Base-by-base conservation (phyloP, 2,329 filamentous ascomycete genomes). In the Microdochium nivale region DNA sequence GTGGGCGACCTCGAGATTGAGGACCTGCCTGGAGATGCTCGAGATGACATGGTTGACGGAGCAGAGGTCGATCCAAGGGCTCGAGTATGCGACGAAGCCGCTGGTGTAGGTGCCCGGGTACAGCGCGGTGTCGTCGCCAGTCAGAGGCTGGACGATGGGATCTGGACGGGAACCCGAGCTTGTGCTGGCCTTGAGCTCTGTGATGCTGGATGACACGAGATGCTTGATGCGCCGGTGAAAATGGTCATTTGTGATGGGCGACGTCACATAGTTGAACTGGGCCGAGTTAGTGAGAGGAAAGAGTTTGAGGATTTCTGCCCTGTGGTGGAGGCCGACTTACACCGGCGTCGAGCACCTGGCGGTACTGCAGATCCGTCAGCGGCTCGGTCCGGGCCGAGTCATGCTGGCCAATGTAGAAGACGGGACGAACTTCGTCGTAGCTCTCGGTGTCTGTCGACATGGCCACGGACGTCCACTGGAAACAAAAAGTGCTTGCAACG, bases 1-100 rank as follows among this genome's bases (percentile, higher is more conserved):
- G 70, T 96, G 99, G 48, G 90, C 88, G 48, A 97, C 80, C 66
- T 99, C 94, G 37, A 96, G 78, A 65, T 90, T 90, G 56, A 99
- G 75, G 7, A 95, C 87, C 70, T 96, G 92, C 46, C 88, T 83
- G 33, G 92, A 96, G 53, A 97, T 79, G 65, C 88, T 88, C 8
- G 90, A 84, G 56, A 97, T 84, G 55, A 92, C 69, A 7, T 90
- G 88, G 66, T 96, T 87, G 1, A 83, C 72, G 2, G 91, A 95
- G 60, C 85, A 86, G 13, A 97, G 73, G 64, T 97, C 91, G 58
- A 96, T 92, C 92, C 92, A 97, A 5, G 89, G 81, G 67, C 90
- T 96, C n/a, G 83, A 83, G 53, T 87, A 85, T 14, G 84, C 88
- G 48, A 95, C 79, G 53, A 94, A 75, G 50, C 90, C 87, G 56